phyloP scores from a whole-genome alignment of 139 green algal species.

The Coelastrella sp. region DNA sequence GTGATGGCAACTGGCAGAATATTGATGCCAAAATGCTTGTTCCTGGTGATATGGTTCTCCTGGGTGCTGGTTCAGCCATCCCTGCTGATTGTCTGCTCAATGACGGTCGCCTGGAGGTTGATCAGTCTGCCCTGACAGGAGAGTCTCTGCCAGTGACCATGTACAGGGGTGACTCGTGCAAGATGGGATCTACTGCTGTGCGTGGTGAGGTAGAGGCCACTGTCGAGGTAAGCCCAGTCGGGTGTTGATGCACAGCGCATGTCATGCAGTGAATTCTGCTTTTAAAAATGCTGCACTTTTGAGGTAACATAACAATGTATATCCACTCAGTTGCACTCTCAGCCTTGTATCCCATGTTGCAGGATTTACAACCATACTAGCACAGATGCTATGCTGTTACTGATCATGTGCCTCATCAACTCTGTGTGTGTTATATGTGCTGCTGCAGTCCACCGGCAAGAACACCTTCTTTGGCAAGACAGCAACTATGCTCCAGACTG shows the following conservation, averaged over 20 bases:
- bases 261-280: no score
- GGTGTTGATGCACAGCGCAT: no score
- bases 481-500: conserved; percentile 76
- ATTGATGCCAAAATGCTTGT: conserved; percentile 79
- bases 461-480: conserved; percentile 93
- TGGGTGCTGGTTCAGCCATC: conserved; percentile 76
- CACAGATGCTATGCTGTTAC: no score
- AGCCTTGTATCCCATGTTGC: no score
- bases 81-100: conserved; percentile 62
- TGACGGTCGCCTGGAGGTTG: conserved; percentile 60
- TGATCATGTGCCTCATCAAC: no score
- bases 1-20: conserved; percentile 77
- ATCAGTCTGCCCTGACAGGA: conserved; percentile 88
- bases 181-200: conserved; percentile 88
- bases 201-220: conserved; percentile 80
- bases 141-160: conserved; percentile 90
- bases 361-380: no score
- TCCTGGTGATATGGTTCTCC: conserved; percentile 82
- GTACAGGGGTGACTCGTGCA: conserved; percentile 74
- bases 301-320: no score
- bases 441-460: conserved; percentile 70
- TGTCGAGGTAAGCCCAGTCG: conserved; percentile 67
- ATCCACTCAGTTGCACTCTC: no score
- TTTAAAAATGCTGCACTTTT: no score
- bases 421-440: neutral